phyloP scores from a whole-genome alignment of 1,284 basidiomycete species.

The Ustilago bromivora region DNA sequence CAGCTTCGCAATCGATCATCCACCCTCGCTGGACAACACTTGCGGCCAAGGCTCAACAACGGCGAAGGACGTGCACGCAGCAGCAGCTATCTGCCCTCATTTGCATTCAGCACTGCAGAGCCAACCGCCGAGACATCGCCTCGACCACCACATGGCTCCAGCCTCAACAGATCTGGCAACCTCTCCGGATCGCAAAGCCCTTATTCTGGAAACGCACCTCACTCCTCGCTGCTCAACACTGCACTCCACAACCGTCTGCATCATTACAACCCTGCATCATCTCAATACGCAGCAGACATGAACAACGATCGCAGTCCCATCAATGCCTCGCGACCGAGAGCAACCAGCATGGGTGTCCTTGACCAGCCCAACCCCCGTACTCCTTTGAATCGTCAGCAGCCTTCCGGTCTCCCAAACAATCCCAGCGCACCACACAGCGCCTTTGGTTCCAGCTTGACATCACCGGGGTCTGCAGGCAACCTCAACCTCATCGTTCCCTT shows the following conservation, averaged over 20 bases:
- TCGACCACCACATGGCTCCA: slow-evolving; percentile 14
- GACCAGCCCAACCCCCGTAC: slow-evolving; percentile 30
- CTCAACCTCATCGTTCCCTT: slow-evolving; percentile 10
- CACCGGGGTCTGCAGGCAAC: slow-evolving; percentile 5
- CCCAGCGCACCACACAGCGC: not conserved
- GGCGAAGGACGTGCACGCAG: slow-evolving; percentile 44
- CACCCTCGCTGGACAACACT: slow-evolving; percentile 35
- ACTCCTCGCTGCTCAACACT: slow-evolving; percentile 42
- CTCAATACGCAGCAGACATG: slow-evolving; percentile 10
- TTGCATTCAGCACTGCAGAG: slow-evolving; percentile 22
- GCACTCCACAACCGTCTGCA: slow-evolving; percentile 43
- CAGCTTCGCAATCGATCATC: slow-evolving; percentile 41
- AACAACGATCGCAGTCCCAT: slow-evolving; percentile 2
- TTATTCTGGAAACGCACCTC: slow-evolving; percentile 24
- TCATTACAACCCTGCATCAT: slow-evolving; percentile 22
- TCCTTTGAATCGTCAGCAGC: slow-evolving; percentile 16
- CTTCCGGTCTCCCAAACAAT: not conserved
- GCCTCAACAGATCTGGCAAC: slow-evolving; percentile 14
- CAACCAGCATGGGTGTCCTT: slow-evolving; percentile 51
- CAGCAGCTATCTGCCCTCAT: slow-evolving; percentile 47
- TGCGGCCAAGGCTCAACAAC: slow-evolving; percentile 33
- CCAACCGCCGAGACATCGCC: slow-evolving; percentile 6
- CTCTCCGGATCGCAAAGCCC: slow-evolving; percentile 38
- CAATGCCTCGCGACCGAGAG: slow-evolving; percentile 31
- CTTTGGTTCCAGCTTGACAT: slow-evolving; percentile 9